These are phyloP conservation scores for Neoscytalidium dimidiatum DNA, from an alignment of 2,329 filamentous ascomycete genomes.

Conservation along the genomic window DNA sequence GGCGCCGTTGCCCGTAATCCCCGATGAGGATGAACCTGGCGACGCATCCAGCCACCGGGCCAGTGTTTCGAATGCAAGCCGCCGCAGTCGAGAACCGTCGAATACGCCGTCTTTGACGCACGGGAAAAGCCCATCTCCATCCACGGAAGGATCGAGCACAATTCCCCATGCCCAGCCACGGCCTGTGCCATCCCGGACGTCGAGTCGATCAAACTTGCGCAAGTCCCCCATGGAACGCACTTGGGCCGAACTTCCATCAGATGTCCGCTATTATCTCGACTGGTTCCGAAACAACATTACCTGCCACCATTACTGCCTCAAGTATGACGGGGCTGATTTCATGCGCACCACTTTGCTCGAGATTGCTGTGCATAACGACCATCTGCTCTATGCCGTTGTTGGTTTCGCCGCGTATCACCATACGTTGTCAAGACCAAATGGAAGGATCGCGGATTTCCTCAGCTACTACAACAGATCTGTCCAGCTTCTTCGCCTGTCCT, in stretches of 20 bases:
- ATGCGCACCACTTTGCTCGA: constrained; percentile 71
- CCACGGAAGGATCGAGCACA: constrained; percentile 49
- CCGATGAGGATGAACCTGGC: constrained; percentile 49
- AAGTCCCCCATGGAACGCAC: constrained; percentile 22
- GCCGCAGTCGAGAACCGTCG: constrained; percentile 36
- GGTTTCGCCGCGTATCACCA: constrained; percentile 88
- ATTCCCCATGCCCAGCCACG: constrained; percentile 28
- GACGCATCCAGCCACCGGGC: constrained; percentile 27
- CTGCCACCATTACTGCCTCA: constrained; percentile 79
- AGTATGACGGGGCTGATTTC: constrained; percentile 71
- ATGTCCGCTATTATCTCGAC: constrained; percentile 75
- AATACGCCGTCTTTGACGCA: constrained; percentile 42
- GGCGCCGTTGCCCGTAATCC: constrained; percentile 44
- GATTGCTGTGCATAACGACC: constrained; percentile 74
- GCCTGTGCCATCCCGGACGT: constrained; percentile 35
- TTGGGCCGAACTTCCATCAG: constrained; percentile 57
- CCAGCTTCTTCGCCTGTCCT: constrained; percentile 68
- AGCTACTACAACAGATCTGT: constrained; percentile 91
- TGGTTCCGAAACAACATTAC: constrained; percentile 80
- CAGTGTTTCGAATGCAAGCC: constrained; percentile 24
- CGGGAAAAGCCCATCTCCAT: constrained; percentile 55
- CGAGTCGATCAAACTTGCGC: constrained; percentile 32
- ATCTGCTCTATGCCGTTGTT: constrained; percentile 81
- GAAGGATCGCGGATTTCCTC: constrained; percentile 78
- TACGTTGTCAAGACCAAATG: constrained; percentile 68